phyloP scores from a whole-genome alignment of 148 eudicot species.

The Amaranthus cruentus region DNA sequence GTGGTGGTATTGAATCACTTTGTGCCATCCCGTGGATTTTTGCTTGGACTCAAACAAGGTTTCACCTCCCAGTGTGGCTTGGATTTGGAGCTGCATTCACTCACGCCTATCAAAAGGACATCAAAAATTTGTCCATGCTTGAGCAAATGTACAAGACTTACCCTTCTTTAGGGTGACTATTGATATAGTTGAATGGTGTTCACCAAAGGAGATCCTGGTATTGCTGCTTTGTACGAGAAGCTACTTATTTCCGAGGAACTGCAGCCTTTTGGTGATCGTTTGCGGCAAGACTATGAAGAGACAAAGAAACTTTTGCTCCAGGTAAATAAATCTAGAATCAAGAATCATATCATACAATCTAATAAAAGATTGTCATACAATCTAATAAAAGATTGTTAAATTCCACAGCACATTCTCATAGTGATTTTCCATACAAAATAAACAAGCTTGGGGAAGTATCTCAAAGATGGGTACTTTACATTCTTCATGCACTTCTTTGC shows the following conservation, averaged over 20 bases:
- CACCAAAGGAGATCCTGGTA: conserved; percentile 49
- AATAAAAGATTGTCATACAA: too few relatives aligned
- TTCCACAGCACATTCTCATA: too few relatives aligned
- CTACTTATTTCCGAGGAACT: conserved; percentile 78
- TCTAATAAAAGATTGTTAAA: too few relatives aligned
- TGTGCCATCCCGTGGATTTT: conserved; percentile 98
- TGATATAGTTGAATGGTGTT: conserved; percentile 92
- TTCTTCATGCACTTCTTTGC: too few relatives aligned
- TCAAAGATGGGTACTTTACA: too few relatives aligned
- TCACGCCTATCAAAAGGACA: conserved; percentile 55
- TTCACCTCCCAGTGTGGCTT: conserved; percentile 76
- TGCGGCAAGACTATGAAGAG: conserved; percentile 67
- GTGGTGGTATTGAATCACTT: conserved; percentile 92
- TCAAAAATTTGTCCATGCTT: conserved; percentile 60
- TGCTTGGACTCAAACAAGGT: conserved; percentile 55
- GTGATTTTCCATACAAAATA: too few relatives aligned
- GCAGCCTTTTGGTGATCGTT: conserved; percentile 66
- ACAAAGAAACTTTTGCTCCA: conserved; percentile 63
- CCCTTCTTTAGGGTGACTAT: conserved; percentile 96
- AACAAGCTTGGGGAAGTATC: too few relatives aligned
- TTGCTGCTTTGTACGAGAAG: conserved; percentile 55
- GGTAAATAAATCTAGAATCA: conserved; percentile 31
- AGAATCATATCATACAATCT: too few relatives aligned
- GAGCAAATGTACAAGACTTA: conserved; percentile 89
- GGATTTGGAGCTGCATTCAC: conserved; percentile 84